Base-by-base conservation (phyloP, 352 stramenopile species). In the Phytophthora gonapodyides region DNA sequence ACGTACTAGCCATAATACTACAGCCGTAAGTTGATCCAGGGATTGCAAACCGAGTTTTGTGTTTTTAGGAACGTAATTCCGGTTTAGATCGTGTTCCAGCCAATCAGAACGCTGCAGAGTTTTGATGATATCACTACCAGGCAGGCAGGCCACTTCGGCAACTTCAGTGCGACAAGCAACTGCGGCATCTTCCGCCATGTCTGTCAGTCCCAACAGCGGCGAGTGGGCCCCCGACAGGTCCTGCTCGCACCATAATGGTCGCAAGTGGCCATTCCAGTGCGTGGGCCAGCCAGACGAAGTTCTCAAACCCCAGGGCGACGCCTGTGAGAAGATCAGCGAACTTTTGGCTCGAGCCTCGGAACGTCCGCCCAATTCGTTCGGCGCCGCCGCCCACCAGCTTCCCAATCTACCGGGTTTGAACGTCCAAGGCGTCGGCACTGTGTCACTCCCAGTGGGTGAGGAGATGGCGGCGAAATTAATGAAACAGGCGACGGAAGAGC, bases 361-460 rank as follows among this genome's bases (percentile, higher is more conserved):
- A 2, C 17, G 47, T 12, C 13, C n/a, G 7, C 40, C 35, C 9
- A 6, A 33, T 31, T 59, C 46, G 2, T 59, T 65, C 35, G 48
- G 57, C n/a, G 57, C 34, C 9, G 45, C 34, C 8, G 49, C 37
- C 34, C 47, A 46, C 38, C 17, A 42, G 3, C 17, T 65, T 7
- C 57, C 57, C 5, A 33, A 42, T 40, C 57, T 59, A 3, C 41
- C 57, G 12, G 57, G 57, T 2, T n/a, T 65, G 2, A 48, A 10
- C 10, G 57, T 65, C n/a, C 17, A 42, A 9, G 48, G 16, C 16
- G 15, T 65, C 5, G 57, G 57, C 8, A 42, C 34, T 15, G 57
- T 64, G 19, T 52, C 57, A n/a, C 19, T 64, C 1, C 57, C 57
- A 11, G 2, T 65, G n/a, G 27, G 38, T 2, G 35, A 51, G n/a